Conservation (phyloP, 768 basidiomycete genomes). For the Sistotremastrum niveocremeum region DNA sequence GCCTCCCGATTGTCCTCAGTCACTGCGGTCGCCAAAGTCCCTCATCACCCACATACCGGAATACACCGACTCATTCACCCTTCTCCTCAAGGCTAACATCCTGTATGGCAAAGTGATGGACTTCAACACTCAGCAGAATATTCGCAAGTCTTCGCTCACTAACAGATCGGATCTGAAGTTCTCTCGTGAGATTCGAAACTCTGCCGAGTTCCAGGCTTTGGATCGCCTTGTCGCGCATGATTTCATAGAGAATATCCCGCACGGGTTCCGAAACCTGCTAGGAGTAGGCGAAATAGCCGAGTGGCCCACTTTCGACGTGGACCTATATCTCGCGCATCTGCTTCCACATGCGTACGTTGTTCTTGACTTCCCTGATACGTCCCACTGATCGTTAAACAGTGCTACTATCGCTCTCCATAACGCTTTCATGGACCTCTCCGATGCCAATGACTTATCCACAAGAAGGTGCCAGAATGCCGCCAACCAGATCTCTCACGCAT, state of each 20-base stretch:
- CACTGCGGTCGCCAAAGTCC: conserved; percentile 46
- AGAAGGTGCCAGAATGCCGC: conserved; percentile 64
- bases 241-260: conserved; percentile 62
- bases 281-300: conserved; percentile 49
- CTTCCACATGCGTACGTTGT: conserved; percentile 69
- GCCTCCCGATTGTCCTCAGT: conserved; percentile 58
- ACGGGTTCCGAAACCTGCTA: conserved; percentile 37
- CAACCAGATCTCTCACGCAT: conserved; percentile 57
- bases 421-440: conserved; percentile 63
- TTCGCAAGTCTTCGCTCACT: conserved; percentile 51
- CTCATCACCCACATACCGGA: conserved; percentile 59
- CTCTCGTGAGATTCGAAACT: conserved; percentile 42
- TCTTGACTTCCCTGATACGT: conserved; percentile 3
- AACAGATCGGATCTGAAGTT: conserved; percentile 24
- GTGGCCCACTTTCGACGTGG: conserved; percentile 53
- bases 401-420: conserved; percentile 82
- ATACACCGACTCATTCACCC: conserved; percentile 72
- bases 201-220: conserved; percentile 49
- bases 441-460: conserved; percentile 52
- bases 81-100: conserved; percentile 76
- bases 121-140: conserved; percentile 63
- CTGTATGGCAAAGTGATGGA: conserved; percentile 77
- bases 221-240: conserved; percentile 53
- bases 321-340: conserved; percentile 77
- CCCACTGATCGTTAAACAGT: conserved; percentile 24